Evolutionary conservation across 352 stramenopile species (phyloP).

Genomic region (Phytophthora nicotianae): DNA sequence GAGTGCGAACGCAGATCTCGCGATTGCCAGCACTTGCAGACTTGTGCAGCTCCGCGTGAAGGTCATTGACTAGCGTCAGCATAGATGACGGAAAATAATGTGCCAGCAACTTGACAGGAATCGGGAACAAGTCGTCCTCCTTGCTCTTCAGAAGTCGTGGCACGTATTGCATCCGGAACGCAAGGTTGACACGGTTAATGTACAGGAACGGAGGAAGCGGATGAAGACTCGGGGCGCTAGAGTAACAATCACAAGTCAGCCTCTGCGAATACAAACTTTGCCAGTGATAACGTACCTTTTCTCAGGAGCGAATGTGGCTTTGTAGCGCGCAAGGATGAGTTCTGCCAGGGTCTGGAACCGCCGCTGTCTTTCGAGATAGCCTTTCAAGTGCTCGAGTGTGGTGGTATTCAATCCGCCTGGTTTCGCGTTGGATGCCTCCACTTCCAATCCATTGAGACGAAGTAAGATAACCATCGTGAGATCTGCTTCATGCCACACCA

Average conservation of each 20-base stretch:
- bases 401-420: slow-evolving; percentile 4
- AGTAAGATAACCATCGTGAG: slow-evolving; percentile 54
- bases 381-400: slow-evolving; percentile 30
- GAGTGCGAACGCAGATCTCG: slow-evolving; percentile 63
- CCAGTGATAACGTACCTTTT: slow-evolving; percentile 29
- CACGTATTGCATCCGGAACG: slow-evolving; percentile 57
- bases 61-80: slow-evolving; percentile 44
- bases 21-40: slow-evolving; percentile 33
- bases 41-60: slow-evolving; percentile 49
- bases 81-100: slow-evolving; percentile 54
- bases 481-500: slow-evolving; percentile 61
- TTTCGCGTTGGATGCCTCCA: neutral
- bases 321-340: slow-evolving; percentile 40
- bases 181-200: slow-evolving; percentile 58
- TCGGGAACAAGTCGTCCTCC: slow-evolving; percentile 53
- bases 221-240: slow-evolving; percentile 29
- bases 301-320: slow-evolving; percentile 26
- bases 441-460: slow-evolving; percentile 5
- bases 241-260: slow-evolving; percentile 16
- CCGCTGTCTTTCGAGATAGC: slow-evolving; percentile 34
- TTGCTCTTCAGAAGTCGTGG: slow-evolving; percentile 59
- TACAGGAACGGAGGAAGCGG: slow-evolving; percentile 53
- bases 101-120: slow-evolving; percentile 44
- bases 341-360: slow-evolving; percentile 45
- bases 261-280: neutral